Conservation (phyloP, 345 rosid species). For the Syzygium aqueum region DNA sequence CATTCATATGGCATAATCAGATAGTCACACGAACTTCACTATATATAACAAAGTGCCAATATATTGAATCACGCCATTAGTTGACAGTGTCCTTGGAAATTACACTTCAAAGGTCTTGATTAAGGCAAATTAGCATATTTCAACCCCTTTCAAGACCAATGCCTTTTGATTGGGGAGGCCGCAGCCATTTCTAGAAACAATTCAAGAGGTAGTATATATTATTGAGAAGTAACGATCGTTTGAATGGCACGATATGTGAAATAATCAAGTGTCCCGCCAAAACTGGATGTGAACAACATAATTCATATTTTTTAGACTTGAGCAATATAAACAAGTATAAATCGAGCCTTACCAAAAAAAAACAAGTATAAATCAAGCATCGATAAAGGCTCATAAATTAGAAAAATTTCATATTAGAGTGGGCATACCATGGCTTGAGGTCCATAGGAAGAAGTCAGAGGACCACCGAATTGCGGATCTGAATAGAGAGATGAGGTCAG, state of each 20-base stretch:
- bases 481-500: slow-evolving; percentile 39
- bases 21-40: not conserved
- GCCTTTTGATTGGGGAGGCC: not conserved
- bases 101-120: not conserved
- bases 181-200: not conserved
- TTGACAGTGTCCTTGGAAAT: not conserved
- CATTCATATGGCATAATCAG: not conserved
- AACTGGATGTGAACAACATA: not conserved
- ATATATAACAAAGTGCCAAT: not conserved
- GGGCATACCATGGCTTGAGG: slow-evolving; percentile 44
- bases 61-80: not conserved
- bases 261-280: not conserved
- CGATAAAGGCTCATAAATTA: not conserved
- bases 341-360: too few species aligned
- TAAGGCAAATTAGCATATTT: not conserved
- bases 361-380: not conserved
- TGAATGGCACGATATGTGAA: not conserved
- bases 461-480: slow-evolving; percentile 38
- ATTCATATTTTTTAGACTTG: not conserved
- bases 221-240: not conserved
- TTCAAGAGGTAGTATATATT: not conserved
- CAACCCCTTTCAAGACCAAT: not conserved
- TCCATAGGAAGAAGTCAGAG: slow-evolving; percentile 24
- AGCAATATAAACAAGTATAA: not conserved
- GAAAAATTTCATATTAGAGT: not conserved